These are phyloP conservation scores for Coemansia sp. DNA, from an alignment of 192 early-diverging fungal genomes.

Conservation along the genomic window DNA sequence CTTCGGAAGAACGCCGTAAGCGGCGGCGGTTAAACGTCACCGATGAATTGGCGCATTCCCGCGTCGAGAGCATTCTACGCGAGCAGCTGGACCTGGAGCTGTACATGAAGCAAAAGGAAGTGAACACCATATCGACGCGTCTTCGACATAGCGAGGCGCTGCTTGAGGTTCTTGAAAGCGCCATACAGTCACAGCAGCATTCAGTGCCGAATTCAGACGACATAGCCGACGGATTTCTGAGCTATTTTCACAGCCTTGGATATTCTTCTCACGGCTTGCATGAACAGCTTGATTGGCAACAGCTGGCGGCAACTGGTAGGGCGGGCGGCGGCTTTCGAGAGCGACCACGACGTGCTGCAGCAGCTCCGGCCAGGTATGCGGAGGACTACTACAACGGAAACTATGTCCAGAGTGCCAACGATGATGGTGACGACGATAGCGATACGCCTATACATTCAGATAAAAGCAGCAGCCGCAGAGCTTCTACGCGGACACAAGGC, in stretches of 20 bases:
- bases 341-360: constrained; percentile 29
- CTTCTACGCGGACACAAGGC: constrained; percentile 9
- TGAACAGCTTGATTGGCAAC: constrained; percentile 2
- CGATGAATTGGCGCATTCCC: constrained; percentile 33
- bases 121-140: constrained; percentile 61
- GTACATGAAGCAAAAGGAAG: constrained; percentile 67
- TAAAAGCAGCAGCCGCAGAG: neutral
- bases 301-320: neutral
- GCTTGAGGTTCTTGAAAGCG: constrained; percentile 58
- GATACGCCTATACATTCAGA: neutral
- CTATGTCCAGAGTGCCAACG: constrained; percentile 33
- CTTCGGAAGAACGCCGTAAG: neutral
- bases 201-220: constrained; percentile 15
- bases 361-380: constrained; percentile 8
- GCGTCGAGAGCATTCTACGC: constrained; percentile 59
- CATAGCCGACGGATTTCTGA: constrained; percentile 25
- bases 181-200: constrained; percentile 52
- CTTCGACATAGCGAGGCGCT: constrained; percentile 61
- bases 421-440: neutral
- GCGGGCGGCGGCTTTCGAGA: neutral
- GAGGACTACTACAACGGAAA: constrained; percentile 14
- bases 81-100: constrained; percentile 81
- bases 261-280: neutral
- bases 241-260: constrained; percentile 19
- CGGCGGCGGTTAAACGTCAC: constrained; percentile 13